Base-by-base conservation (phyloP, 2,329 filamentous ascomycete genomes). In the Aspergillus nomiae region DNA sequence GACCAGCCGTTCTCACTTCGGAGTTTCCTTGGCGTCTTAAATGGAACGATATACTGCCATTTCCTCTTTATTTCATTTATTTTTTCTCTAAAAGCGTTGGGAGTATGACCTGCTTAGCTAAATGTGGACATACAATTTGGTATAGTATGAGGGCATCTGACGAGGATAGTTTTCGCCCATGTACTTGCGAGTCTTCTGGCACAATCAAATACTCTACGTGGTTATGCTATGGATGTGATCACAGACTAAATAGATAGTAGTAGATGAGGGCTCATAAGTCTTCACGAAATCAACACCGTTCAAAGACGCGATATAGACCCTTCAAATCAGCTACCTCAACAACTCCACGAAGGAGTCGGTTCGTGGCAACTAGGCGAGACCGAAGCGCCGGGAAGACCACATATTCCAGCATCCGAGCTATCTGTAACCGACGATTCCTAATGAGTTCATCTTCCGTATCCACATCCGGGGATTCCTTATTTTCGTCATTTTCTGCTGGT, bases 221-320 rank as follows among this genome's bases (percentile, higher is more conserved):
- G 26, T 28, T 19, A 51, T 51, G 26, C n/a, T 34, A 34, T n/a
- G 9, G 19, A 32, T 10, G 30, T 28, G 7, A 8, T 7, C 1
- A 32, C n/a, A 21, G 28, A n/a, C 48, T 21, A 28, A 32, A 34
- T 1, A 12, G 12, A 8, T 14, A 26, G 30, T 14, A 26, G 19
- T 26, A 26, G 21, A 55, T 55, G n/a, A 21, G 32, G 16, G n/a
- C n/a, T 24, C 12, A 24, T 24, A 21, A 21, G n/a, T 36, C 10
- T 32, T 6, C 38, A 28, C 16, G 16, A 34, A 19, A 59, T 86
- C 77, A 98, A 77, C 95, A 98, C 60, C 95, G 83, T 80, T 99
- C 95, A 83, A 99, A 99, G 3, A 98, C 94, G 53, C 92, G 84
- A 77, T 99, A 99, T 62, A 99, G 75, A 0, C 94, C 93, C 77